Conservation (phyloP, 192 early-diverging fungal species). For the Podochytrium sp. region DNA sequence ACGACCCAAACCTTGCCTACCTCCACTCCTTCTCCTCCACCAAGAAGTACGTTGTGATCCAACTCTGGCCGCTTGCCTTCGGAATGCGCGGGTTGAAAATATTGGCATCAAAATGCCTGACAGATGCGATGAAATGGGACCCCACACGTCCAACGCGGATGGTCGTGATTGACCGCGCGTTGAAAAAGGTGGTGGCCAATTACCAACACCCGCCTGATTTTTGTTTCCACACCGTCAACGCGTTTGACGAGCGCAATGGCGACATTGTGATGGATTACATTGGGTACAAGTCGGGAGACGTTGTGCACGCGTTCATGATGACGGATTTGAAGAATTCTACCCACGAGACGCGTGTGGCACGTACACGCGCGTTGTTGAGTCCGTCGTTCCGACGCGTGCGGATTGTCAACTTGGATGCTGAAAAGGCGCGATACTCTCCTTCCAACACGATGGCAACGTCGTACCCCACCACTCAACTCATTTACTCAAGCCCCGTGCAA, state of each 20-base stretch:
- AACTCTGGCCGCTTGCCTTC: slow-evolving; percentile 63
- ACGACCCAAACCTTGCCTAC: slow-evolving; percentile 40
- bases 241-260: slow-evolving; percentile 47
- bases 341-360: not conserved
- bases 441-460: not conserved
- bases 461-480: not conserved
- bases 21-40: slow-evolving; percentile 81
- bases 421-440: not conserved
- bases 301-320: not conserved
- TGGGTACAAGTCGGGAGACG: not conserved
- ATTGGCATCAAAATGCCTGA: slow-evolving; percentile 34
- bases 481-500: not conserved
- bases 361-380: slow-evolving; percentile 47
- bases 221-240: slow-evolving; percentile 58
- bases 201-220: slow-evolving; percentile 71
- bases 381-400: not conserved
- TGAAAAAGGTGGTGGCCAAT: slow-evolving; percentile 66
- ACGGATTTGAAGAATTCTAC: not conserved
- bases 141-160: slow-evolving; percentile 60
- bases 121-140: slow-evolving; percentile 73
- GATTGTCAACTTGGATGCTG: not conserved
- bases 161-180: slow-evolving; percentile 74
- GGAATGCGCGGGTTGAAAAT: slow-evolving; percentile 64
- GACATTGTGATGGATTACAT: slow-evolving; percentile 6
- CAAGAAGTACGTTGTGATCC: slow-evolving; percentile 70